Conservation (phyloP, 139 green algal species). For the Mychonastes homosphaera region DNA sequence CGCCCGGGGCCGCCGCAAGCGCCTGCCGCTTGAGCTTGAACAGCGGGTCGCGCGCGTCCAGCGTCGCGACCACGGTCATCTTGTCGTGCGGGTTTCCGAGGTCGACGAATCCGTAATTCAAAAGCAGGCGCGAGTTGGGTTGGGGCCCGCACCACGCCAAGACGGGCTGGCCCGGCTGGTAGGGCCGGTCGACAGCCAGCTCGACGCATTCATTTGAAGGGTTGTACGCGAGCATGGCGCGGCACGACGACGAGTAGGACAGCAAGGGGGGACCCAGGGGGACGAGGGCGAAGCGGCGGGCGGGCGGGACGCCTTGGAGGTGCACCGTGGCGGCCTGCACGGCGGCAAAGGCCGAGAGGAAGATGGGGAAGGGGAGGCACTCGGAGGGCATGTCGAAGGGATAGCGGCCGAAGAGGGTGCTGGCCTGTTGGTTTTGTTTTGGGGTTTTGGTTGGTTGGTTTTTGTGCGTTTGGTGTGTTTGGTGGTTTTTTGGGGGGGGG, state of each 20-base stretch:
- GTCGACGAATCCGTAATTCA: constrained; percentile 69
- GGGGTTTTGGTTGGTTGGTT: too few species aligned
- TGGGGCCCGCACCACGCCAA: constrained; percentile 89
- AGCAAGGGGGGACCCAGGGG: constrained; percentile 82
- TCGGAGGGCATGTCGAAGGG: constrained; percentile 85
- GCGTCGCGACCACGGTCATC: constrained; percentile 39
- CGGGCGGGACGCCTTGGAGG: constrained; percentile 67
- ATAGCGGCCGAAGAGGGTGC: constrained; percentile 28
- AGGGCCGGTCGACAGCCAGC: constrained; percentile 56
- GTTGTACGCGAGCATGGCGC: constrained; percentile 66
- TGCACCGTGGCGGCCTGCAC: constrained; percentile 88
- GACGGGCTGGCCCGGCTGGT: constrained; percentile 58
- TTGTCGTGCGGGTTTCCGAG: constrained; percentile 59
- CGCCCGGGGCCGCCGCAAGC: constrained; percentile 21
- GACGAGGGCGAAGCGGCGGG: constrained; percentile 86
- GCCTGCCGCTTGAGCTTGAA: constrained; percentile 65
- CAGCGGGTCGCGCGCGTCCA: constrained; percentile 61
- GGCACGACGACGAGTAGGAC: constrained; percentile 62
- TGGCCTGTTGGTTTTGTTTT: too few species aligned
- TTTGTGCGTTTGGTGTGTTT: too few species aligned
- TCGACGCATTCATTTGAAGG: constrained; percentile 38
- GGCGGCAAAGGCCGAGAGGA: constrained; percentile 81
- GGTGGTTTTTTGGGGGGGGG: not conserved
- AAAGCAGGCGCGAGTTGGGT: constrained; percentile 69
- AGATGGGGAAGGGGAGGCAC: constrained; percentile 75